Evolutionary conservation across 2,329 filamentous ascomycete genomes (phyloP).

Genomic region (Ophiostoma ips): DNA sequence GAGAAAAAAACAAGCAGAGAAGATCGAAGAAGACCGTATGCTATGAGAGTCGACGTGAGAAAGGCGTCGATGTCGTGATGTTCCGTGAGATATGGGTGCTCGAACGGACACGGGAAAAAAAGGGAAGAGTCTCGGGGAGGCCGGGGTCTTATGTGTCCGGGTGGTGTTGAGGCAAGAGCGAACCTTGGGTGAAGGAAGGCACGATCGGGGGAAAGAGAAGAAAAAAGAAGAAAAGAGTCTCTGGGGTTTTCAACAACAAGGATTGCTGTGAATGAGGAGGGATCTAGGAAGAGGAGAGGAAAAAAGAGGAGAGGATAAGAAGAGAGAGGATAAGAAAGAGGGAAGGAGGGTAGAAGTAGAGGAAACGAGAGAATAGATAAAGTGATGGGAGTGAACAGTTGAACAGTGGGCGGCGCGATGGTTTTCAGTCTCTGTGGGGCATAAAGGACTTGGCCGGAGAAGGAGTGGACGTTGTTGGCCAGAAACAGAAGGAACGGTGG

Average conservation of each 20-base stretch:
- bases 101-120: not conserved
- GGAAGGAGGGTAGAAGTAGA: not conserved
- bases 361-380: not conserved
- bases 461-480: not conserved
- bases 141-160: not conserved
- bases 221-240: not conserved
- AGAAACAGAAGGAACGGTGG: not conserved
- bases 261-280: not conserved
- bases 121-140: not conserved
- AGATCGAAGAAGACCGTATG: not conserved
- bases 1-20: not conserved
- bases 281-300: not conserved
- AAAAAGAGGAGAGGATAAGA: not conserved
- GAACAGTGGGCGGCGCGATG: constrained; percentile 1
- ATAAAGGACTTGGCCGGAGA: not conserved
- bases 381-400: not conserved
- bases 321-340: not conserved
- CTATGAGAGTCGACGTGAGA: not conserved
- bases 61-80: not conserved
- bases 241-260: not conserved
- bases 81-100: not conserved
- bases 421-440: not conserved
- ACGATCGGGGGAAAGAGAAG: not conserved
- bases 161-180: not conserved
- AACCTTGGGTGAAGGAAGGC: not conserved